These are phyloP conservation scores for Metschnikowia arizonensis DNA, from an alignment of 805 yeast species.

Conservation along the genomic window DNA sequence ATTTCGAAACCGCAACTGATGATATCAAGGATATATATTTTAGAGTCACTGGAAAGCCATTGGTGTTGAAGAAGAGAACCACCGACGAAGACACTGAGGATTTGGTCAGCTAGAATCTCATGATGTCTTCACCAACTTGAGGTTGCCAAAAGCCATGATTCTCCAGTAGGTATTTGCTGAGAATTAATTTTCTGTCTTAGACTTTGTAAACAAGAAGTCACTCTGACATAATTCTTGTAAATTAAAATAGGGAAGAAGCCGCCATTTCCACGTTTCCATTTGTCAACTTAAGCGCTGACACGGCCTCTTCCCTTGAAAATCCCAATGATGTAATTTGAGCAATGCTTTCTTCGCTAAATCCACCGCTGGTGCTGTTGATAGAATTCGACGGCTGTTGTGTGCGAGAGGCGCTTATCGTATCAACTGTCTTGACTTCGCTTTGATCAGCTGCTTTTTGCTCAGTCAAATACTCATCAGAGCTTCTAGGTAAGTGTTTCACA, in stretches of 20 bases:
- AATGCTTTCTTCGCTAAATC: constrained; percentile 13
- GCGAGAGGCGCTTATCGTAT: not conserved
- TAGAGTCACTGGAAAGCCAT: constrained; percentile 88
- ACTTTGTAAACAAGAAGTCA: not conserved
- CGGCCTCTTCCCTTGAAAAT: constrained; percentile 59
- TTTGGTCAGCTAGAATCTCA: not conserved
- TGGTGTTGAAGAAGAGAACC: constrained; percentile 76
- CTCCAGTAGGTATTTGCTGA: not conserved
- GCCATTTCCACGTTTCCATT: constrained; percentile 83
- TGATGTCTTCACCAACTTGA: not conserved
- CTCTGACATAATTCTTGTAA: not conserved
- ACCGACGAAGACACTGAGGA: constrained; percentile 37
- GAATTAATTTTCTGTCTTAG: not conserved
- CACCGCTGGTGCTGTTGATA: not conserved
- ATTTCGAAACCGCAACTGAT: constrained; percentile 93
- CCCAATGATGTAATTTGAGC: constrained; percentile 58
- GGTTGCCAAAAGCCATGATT: not conserved
- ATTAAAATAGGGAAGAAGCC: constrained; percentile 65
- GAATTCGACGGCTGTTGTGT: not conserved
- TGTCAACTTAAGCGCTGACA: constrained; percentile 59
- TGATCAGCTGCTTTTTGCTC: not conserved
- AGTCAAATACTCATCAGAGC: not conserved
- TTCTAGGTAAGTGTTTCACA: constrained; percentile 7
- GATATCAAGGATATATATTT: constrained; percentile 92
- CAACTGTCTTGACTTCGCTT: not conserved